Conservation (phyloP, 2,329 filamentous ascomycete species). For the Hawksworthiomyces lignivorus region DNA sequence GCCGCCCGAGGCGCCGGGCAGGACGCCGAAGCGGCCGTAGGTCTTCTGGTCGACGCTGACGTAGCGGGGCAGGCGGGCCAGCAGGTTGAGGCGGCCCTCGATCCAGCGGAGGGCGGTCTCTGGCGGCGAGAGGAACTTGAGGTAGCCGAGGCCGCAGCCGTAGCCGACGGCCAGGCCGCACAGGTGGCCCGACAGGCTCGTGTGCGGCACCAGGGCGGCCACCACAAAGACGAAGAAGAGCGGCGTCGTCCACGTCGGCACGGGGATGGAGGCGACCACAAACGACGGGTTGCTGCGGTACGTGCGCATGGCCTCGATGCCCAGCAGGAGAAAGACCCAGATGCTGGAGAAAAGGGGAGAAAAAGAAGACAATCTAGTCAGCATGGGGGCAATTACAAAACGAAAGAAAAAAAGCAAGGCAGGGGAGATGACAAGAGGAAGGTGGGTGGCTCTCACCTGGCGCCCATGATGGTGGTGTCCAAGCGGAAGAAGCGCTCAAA, state of each 20-base stretch:
- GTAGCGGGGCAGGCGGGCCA: slow-evolving; percentile 80
- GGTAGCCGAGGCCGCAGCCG: slow-evolving; percentile 80
- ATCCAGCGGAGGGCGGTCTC: slow-evolving; percentile 84
- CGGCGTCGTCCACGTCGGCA: slow-evolving; percentile 89
- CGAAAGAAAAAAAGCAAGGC: no score
- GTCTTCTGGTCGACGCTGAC: slow-evolving; percentile 94
- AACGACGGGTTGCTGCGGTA: slow-evolving; percentile 76
- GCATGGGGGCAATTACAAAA: not conserved
- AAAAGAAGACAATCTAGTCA: not conserved
- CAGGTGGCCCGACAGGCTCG: slow-evolving; percentile 79
- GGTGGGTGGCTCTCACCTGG: no score
- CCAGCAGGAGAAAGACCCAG: slow-evolving; percentile 86
- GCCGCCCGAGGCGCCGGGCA: slow-evolving; percentile 45
- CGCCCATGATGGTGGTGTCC: slow-evolving; percentile 71
- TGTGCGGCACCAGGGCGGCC: slow-evolving; percentile 68
- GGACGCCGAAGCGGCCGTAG: slow-evolving; percentile 82
- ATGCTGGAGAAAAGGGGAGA: slow-evolving; percentile 46
- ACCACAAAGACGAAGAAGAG: slow-evolving; percentile 69
- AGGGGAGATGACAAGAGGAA: no score
- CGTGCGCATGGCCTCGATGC: slow-evolving; percentile 77
- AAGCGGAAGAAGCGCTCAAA: slow-evolving; percentile 66
- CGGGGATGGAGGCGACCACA: slow-evolving; percentile 51
- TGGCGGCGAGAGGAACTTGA: slow-evolving; percentile 82
- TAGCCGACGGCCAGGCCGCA: slow-evolving; percentile 82
- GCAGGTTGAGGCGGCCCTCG: slow-evolving; percentile 78